These are phyloP conservation scores for Anisogramma anomala DNA, from an alignment of 2,329 filamentous ascomycete genomes.

Conservation along the genomic window DNA sequence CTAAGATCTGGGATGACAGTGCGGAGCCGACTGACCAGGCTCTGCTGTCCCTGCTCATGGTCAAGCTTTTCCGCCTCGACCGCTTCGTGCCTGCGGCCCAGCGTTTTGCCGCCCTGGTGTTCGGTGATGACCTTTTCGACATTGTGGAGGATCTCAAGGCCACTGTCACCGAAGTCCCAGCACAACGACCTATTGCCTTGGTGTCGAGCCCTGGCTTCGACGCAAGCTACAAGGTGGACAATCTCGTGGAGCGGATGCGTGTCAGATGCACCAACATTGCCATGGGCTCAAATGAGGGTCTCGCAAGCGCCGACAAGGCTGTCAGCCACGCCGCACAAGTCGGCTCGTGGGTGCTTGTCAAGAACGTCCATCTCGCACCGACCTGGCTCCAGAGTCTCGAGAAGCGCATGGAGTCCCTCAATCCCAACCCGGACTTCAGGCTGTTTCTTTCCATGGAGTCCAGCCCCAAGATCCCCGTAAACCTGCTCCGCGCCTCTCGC, in stretches of 20 bases:
- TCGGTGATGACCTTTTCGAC: conserved; percentile 73
- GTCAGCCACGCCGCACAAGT: conserved; percentile 84
- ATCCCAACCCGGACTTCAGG: conserved; percentile 84
- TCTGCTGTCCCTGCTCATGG: conserved; percentile 71
- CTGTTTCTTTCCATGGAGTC: conserved; percentile 98
- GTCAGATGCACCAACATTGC: conserved; percentile 91
- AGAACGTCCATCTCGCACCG: conserved; percentile 94
- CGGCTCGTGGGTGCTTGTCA: conserved; percentile 93
- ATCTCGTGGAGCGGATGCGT: conserved; percentile 71
- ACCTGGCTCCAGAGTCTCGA: conserved; percentile 95
- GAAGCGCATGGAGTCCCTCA: conserved; percentile 91
- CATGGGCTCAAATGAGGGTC: conserved; percentile 95
- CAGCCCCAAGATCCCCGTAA: conserved; percentile 92
- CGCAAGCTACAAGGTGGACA: conserved; percentile 97
- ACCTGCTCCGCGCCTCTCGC: conserved; percentile 80
- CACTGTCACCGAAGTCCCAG: conserved; percentile 72
- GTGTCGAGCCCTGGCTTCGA: conserved; percentile 96
- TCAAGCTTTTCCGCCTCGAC: conserved; percentile 93
- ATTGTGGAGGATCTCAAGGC: conserved; percentile 74
- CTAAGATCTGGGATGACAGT: conserved; percentile 58
- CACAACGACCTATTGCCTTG: conserved; percentile 76
- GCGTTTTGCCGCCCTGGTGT: conserved; percentile 76
- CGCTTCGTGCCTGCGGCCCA: conserved; percentile 89
- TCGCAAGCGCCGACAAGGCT: conserved; percentile 87
- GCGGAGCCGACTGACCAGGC: conserved; percentile 60